phyloP scores from a whole-genome alignment of 208 protist genomes.

The Wallacemonas sp. region DNA sequence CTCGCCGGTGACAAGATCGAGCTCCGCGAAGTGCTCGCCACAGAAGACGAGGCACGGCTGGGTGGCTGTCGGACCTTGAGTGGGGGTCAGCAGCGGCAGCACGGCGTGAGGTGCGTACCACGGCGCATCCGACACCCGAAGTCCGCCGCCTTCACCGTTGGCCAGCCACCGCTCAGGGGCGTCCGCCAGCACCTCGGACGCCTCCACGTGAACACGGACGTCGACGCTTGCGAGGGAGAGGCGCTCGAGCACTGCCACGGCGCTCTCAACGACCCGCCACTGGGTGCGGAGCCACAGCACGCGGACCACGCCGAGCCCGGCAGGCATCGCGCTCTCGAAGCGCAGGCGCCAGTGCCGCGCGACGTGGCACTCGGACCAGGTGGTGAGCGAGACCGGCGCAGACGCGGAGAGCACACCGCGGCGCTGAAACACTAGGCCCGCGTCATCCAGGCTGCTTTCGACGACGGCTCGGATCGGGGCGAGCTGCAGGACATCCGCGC shows the following conservation, averaged over 20 bases:
- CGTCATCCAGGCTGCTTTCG: slow-evolving; percentile 60
- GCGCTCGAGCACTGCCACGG: slow-evolving; percentile 8
- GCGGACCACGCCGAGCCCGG: slow-evolving; percentile 48
- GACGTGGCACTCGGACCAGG: slow-evolving; percentile 32
- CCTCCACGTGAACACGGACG: neutral
- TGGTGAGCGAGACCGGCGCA: slow-evolving; percentile 13
- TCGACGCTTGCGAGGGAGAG: slow-evolving; percentile 18
- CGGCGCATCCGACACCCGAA: slow-evolving; percentile 9
- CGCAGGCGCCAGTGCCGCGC: slow-evolving; percentile 69
- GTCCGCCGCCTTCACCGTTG: neutral
- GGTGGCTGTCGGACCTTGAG: neutral
- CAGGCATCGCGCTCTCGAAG: slow-evolving; percentile 45
- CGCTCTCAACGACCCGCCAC: neutral
- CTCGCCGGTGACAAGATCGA: slow-evolving; percentile 21
- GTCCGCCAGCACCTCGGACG: neutral
- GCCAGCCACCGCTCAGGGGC: neutral
- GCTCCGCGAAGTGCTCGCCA: slow-evolving; percentile 52
- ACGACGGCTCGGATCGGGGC: slow-evolving; percentile 44
- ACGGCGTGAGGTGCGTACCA: slow-evolving; percentile 49
- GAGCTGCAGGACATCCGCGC: slow-evolving; percentile 40
- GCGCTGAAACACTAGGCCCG: slow-evolving; percentile 24
- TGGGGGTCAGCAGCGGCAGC: slow-evolving; percentile 38
- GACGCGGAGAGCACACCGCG: neutral
- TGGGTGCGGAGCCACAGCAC: slow-evolving; percentile 55
- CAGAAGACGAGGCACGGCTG: slow-evolving; percentile 54